Conservation (phyloP, 108 stramenopile genomes). For the Schizochytrium sp. region DNA sequence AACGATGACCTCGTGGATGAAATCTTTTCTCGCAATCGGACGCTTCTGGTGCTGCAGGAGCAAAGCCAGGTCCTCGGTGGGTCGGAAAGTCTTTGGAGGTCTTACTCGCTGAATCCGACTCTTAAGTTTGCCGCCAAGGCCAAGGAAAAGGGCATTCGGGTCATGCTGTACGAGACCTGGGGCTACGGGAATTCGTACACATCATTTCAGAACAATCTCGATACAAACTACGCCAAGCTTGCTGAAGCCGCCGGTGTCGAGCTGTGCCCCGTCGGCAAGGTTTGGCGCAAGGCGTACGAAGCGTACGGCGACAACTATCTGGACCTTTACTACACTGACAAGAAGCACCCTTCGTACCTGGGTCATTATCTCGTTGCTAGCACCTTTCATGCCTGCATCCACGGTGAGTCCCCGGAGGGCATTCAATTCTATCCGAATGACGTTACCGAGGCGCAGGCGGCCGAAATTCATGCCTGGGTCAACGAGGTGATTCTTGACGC, state of each 20-base stretch:
- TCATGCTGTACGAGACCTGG: slow-evolving; percentile 16
- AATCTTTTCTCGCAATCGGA: not conserved
- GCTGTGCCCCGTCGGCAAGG: not conserved
- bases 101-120: not conserved
- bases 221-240: not conserved
- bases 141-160: not conserved
- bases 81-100: not conserved
- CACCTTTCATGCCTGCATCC: not conserved
- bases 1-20: not conserved
- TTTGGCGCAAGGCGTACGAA: not conserved
- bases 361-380: not conserved
- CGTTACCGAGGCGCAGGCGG: not conserved
- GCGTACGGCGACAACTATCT: not conserved
- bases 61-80: not conserved
- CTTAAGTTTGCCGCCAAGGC: not conserved
- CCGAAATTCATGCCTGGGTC: not conserved
- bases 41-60: not conserved
- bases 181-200: not conserved
- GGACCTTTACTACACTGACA: not conserved
- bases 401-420: not conserved
- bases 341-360: not conserved
- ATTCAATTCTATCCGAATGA: not conserved
- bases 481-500: not conserved
- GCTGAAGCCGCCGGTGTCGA: not conserved
- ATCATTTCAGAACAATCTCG: not conserved